Base-by-base conservation (phyloP, 129 eudicot genomes). In the Tanacetum coccineum region DNA sequence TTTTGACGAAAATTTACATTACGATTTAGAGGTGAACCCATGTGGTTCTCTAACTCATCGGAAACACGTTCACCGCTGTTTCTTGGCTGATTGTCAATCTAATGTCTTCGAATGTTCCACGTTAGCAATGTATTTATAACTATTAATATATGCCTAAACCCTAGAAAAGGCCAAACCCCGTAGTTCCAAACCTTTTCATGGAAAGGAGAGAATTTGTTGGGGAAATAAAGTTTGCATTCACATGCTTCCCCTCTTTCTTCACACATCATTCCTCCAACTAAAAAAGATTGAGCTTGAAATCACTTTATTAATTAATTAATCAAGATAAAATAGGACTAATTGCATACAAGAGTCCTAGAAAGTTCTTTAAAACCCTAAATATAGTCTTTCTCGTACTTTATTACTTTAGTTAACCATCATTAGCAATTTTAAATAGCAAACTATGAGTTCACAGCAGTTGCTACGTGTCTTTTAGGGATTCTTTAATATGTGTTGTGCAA, bases 201-300 rank as follows among this genome's bases (percentile, higher is more conserved):
- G 70, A 51, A 68, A 76, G 57, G 70, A 62, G 80, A 62, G 36
- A 76, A 40, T 51, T 42, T 68, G 25, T 74, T 69, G 55, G 73
- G 69, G 49, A 21, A 49, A 39, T 65, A 67, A 68, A 67, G 74
- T 22, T 69, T 44, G 42, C 17, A 17, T 15, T 69, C 80, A 76
- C 80, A 76, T 76, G 80, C 80, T 76, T 76, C 80, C 70, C 75
- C 80, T 76, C 71, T 62, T 62, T 59, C 62, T 52, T 75, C 70
- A 36, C 42, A 36, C 80, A 76, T 76, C 75, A 76, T 76, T 61
- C 80, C 62, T 61, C 80, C 80, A 76, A 76, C 80, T 60, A 64
- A 76, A 76, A 76, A 68, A 44, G 75, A 28, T 62, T 42, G 65
- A 68, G 53, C 56, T 68, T 68, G 62, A 75, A 68, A 53, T 69